phyloP scores from a whole-genome alignment of 2,329 filamentous ascomycete species.

The Corniculantispora saksenae region DNA sequence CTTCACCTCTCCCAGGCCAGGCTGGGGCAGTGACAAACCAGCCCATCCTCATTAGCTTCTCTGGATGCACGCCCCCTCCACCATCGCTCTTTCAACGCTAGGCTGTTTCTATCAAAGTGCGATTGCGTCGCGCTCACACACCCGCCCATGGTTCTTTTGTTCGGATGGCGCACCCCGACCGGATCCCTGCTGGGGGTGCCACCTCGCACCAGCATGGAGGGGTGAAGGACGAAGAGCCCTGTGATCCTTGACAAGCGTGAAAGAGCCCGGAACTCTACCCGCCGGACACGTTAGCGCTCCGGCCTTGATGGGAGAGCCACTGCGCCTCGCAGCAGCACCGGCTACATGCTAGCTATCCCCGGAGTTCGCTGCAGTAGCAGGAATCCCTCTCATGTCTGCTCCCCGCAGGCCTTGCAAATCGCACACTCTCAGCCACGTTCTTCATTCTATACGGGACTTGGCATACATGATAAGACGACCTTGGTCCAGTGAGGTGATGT shows the following conservation, averaged over 20 bases:
- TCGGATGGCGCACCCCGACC: background rate
- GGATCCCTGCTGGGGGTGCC: too few relatives aligned
- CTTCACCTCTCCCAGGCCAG: too few relatives aligned
- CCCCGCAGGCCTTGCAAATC: background rate
- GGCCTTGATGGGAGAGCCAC: background rate
- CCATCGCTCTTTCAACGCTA: slow-evolving; percentile 3
- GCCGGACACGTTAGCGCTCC: background rate
- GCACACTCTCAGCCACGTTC: background rate
- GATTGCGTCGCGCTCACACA: background rate
- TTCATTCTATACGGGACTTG: background rate
- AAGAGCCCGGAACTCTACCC: background rate
- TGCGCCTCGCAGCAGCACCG: background rate
- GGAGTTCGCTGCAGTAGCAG: background rate
- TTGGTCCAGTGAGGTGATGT: too few relatives aligned
- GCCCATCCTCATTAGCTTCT: background rate
- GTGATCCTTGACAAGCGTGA: too few relatives aligned
- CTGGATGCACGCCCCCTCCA: background rate
- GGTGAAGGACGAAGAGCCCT: background rate
- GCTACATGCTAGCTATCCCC: background rate
- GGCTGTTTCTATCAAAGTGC: background rate
- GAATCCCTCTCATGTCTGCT: background rate
- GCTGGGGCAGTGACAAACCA: background rate
- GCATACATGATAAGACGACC: background rate
- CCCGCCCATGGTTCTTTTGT: slow-evolving; percentile 3
- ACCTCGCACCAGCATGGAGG: background rate